phyloP scores from a whole-genome alignment of 176 grass and related monocot species.

The Leersia perrieri region DNA sequence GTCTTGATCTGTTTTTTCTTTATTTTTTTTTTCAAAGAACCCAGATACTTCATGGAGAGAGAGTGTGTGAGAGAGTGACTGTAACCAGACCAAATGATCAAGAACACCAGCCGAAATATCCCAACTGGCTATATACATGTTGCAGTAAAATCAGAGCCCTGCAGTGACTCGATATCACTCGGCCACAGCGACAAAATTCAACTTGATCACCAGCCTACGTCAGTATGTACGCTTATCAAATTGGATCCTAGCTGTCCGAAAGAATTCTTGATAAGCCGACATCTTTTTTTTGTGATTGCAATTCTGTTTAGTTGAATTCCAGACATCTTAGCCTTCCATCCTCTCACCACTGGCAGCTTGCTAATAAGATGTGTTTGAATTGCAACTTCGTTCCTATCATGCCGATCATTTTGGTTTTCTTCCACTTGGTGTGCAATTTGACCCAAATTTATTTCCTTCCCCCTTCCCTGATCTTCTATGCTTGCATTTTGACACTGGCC shows the following conservation, averaged over 20 bases:
- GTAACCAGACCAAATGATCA: neutral
- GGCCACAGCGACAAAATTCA: constrained; percentile 2
- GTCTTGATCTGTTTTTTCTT: too few species aligned
- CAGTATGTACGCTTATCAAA: neutral
- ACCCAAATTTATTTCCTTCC: constrained; percentile 3
- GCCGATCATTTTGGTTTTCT: constrained; percentile 26
- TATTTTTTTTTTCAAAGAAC: neutral
- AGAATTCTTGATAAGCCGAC: neutral
- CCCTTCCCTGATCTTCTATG: neutral
- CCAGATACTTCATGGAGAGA: neutral
- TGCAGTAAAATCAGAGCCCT: neutral
- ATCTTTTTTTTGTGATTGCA: neutral
- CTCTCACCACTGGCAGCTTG: constrained; percentile 60
- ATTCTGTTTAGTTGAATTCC: neutral
- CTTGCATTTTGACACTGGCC: neutral
- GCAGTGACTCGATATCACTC: neutral
- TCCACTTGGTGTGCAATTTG: neutral
- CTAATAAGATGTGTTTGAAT: constrained; percentile 45
- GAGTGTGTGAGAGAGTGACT: neutral
- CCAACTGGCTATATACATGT: neutral
- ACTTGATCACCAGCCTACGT: neutral
- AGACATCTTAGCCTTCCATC: constrained; percentile 26
- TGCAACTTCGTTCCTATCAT: constrained; percentile 21
- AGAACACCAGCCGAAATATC: neutral
- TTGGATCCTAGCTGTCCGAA: neutral